phyloP scores from a whole-genome alignment of 345 rosid genomes.

The Erodium maritimum region DNA sequence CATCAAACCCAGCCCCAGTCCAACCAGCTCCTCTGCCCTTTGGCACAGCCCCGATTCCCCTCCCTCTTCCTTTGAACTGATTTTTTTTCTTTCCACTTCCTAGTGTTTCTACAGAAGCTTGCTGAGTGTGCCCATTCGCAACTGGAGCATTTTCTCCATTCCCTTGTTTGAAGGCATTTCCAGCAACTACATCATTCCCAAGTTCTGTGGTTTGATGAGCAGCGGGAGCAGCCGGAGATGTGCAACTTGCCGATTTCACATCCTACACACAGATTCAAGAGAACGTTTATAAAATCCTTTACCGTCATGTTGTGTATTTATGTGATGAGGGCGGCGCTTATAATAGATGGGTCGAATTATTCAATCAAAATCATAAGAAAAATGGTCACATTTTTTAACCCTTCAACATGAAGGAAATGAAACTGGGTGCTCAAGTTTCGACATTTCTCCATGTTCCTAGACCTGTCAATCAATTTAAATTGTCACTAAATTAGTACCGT shows the following conservation, averaged over 20 bases:
- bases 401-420: neutral
- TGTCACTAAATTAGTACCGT: no score
- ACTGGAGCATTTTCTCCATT: conserved; percentile 14
- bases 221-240: conserved; percentile 15
- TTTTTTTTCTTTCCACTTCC: conserved; percentile 44
- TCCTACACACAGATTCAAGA: conserved; percentile 31
- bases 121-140: conserved; percentile 28
- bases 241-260: conserved; percentile 19
- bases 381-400: neutral
- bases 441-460: neutral
- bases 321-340: neutral
- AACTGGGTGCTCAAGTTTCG: neutral
- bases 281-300: conserved; percentile 17
- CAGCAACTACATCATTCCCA: no score
- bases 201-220: no score
- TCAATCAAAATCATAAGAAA: neutral
- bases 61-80: conserved; percentile 55
- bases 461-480: neutral
- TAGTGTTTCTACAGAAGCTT: conserved; percentile 34
- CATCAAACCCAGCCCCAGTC: conserved; percentile 73
- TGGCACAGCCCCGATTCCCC: conserved; percentile 40
- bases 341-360: neutral
- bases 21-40: conserved; percentile 69
- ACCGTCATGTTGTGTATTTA: neutral
- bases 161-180: conserved; percentile 24